Evolutionary conservation across 176 grass and related monocot species (phyloP), one percentile per base, ranked within the genome.

Genomic region (Cenchrus americanus): DNA sequence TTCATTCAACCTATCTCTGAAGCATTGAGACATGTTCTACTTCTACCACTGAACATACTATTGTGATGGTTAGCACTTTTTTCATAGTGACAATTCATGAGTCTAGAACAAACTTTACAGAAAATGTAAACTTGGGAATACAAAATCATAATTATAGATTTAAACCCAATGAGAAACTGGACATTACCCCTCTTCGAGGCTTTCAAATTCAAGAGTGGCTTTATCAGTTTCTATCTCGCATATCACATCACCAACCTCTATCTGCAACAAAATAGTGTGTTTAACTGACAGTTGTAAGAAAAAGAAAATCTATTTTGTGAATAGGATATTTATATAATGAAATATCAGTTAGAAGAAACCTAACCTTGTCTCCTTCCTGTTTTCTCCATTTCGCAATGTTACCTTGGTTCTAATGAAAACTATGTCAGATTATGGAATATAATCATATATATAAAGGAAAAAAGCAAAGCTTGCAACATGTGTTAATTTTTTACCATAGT

Each of bases 221-320:
- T 99, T 99, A 79, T 99, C 96, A 78, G 93, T 99, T 87, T 99
- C 96, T 89, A 99, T 99, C 84, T 99, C 96, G 32, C 96, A 99
- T 42, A 99, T 75, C 62, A 99, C 96, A 78, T 99, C 96, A 78
- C 93, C 96, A 66, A 99, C 87, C 73, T 95, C 91, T 75, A 99
- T 96, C 96, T 99, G 91, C 79, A 84, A 91, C 66, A 14, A 53
- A 55, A 80, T 53, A 17, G 50, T 49, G 27, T 24, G 6, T 61
- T 37, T 69, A 76, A 43, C n/a, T 60, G 11, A 60, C 23, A 65
- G 40, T 27, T n/a, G 58, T 61, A 61, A 57, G 68, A 27, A 62
- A 32, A 81, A 47, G 26, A 43, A 76, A 75, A 41, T 62, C 32
- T 53, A 60, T 14, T 54, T 44, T 70, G 15, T 5, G 47, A 47